phyloP scores from a whole-genome alignment of 2,329 filamentous ascomycete species.

The Paraphoma chrysanthemicola region DNA sequence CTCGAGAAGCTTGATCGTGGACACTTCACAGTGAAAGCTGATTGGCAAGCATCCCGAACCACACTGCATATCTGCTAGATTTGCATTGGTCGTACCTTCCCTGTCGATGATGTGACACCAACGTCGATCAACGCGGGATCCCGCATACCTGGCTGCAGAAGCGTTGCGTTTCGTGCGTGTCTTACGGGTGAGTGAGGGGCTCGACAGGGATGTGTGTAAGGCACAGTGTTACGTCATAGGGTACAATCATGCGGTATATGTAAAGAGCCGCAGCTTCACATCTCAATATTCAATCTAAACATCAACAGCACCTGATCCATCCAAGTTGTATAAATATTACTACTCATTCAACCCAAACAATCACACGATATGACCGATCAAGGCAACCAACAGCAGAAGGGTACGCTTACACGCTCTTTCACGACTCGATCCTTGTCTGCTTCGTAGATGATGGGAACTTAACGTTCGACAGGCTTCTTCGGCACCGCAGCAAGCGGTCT shows the following conservation, averaged over 20 bases:
- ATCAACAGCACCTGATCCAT: not conserved
- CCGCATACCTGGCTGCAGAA: conserved; percentile 2
- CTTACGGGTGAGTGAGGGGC: conserved; percentile 2
- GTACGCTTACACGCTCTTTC: conserved; percentile 12
- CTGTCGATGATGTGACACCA: conserved; percentile 20
- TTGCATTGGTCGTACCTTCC: not conserved
- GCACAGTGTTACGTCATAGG: conserved; percentile 3
- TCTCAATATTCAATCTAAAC: not conserved
- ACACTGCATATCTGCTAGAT: not conserved
- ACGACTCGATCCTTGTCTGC: not conserved
- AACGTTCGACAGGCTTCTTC: conserved; percentile 34
- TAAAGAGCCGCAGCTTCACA: not conserved
- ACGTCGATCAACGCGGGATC: conserved; percentile 3
- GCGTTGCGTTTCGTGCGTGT: conserved; percentile 11
- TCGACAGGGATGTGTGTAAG: conserved; percentile 1
- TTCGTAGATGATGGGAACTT: not conserved
- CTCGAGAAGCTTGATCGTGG: no score
- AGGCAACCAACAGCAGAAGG: conserved; percentile 31
- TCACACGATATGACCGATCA: conserved; percentile 31
- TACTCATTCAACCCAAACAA: not conserved
- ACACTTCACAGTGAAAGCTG: no score
- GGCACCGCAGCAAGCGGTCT: conserved; percentile 41
- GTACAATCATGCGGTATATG: not conserved
- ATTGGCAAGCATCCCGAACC: not conserved
- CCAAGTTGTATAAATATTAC: no score